Evolutionary conservation across 1,139 yeast genomes (phyloP).

Genomic region (Debaryomyces sp.): DNA sequence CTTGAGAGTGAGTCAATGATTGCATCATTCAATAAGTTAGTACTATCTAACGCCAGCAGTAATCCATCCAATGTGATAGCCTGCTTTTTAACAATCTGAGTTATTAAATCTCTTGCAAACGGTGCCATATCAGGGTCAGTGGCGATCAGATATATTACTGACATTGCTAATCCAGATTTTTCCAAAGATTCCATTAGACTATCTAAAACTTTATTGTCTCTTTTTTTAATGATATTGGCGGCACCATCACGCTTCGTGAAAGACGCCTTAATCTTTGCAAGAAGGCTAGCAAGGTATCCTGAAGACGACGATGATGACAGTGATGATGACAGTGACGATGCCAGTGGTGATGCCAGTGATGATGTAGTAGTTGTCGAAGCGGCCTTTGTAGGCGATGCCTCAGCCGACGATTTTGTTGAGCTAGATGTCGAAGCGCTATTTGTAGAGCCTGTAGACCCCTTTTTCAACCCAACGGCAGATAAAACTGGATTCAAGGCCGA

Average conservation of each 20-base stretch:
- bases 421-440: slow-evolving; percentile 18
- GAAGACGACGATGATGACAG: no score
- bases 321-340: slow-evolving; percentile 7
- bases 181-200: slow-evolving; percentile 11
- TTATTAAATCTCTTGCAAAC: slow-evolving; percentile 23
- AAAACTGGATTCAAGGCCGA: slow-evolving; percentile 9
- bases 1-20: slow-evolving; percentile 19
- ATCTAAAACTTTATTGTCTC: slow-evolving; percentile 11
- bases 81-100: slow-evolving; percentile 18
- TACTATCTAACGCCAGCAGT: slow-evolving; percentile 17
- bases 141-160: slow-evolving; percentile 8
- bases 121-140: slow-evolving; percentile 18
- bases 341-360: slow-evolving; percentile 5
- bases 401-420: slow-evolving; percentile 1
- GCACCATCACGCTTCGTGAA: background rate
- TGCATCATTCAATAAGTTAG: slow-evolving; percentile 21
- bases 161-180: slow-evolving; percentile 13
- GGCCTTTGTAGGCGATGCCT: background rate
- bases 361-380: background rate
- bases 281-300: slow-evolving; percentile 1
- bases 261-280: background rate
- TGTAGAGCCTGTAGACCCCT: slow-evolving; percentile 4
- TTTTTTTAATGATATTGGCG: background rate
- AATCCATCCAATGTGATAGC: slow-evolving; percentile 20
- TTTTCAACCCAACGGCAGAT: background rate